Conservation (phyloP, 176 grass and related monocot genomes). For the Eleusine coracana region DNA sequence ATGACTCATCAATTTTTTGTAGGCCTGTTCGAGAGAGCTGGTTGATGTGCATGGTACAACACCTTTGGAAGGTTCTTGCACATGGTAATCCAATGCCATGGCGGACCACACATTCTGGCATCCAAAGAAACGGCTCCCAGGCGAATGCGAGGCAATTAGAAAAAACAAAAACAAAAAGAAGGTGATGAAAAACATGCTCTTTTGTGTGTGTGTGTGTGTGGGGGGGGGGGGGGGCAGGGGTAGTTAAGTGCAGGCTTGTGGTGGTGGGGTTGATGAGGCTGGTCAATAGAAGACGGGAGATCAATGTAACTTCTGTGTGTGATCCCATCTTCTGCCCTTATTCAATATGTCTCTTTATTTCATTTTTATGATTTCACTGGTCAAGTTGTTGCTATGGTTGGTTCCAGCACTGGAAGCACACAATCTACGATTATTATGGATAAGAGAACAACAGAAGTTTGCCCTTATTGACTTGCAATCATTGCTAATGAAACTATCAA, state of each 20-base stretch:
- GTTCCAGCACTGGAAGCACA: not conserved
- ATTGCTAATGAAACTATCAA: not conserved
- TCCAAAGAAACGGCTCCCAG: too few species aligned
- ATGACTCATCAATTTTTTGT: not conserved
- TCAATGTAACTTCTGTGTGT: not conserved
- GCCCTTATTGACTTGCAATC: not conserved
- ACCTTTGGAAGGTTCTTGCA: constrained; percentile 36
- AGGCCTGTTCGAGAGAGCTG: not conserved
- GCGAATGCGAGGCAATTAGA: constrained; percentile 7
- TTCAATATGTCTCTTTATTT: too few species aligned
- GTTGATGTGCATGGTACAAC: constrained; percentile 12
- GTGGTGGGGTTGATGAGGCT: not conserved
- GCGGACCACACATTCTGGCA: constrained; percentile 23
- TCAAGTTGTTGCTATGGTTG: too few species aligned
- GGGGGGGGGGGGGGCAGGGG: too few species aligned
- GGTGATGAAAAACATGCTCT: not conserved
- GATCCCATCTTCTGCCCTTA: not conserved
- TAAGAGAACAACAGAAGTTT: not conserved
- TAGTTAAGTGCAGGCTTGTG: constrained; percentile 37
- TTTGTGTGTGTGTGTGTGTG: too few species aligned
- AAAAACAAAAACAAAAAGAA: not conserved
- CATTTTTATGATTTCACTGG: too few species aligned
- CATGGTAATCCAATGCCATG: constrained; percentile 29
- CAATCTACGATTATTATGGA: not conserved
- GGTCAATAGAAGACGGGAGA: not conserved